Evolutionary conservation across 352 stramenopile species (phyloP).

Genomic region (Phytopythium delawarense): DNA sequence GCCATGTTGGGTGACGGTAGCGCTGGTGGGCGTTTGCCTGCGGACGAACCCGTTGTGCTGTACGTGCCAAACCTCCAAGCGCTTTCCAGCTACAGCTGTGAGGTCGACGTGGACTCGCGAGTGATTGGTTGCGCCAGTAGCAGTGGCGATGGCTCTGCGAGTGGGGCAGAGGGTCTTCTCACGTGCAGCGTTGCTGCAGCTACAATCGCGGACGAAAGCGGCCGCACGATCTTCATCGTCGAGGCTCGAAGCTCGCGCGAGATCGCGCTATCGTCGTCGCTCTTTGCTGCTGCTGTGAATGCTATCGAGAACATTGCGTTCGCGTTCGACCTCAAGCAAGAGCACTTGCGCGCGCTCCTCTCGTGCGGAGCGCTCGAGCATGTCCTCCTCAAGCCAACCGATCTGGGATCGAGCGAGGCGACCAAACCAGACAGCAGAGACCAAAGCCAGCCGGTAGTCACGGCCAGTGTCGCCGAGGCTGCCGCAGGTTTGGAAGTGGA

Average conservation of each 20-base stretch:
- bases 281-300: slow-evolving; percentile 47
- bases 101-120: slow-evolving; percentile 42
- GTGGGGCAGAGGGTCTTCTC: neutral
- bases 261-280: slow-evolving; percentile 40
- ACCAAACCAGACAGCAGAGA: neutral
- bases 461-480: neutral
- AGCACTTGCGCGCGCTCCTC: slow-evolving; percentile 20
- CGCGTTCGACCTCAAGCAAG: slow-evolving; percentile 51
- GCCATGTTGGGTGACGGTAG: neutral
- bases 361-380: slow-evolving; percentile 33
- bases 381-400: slow-evolving; percentile 18
- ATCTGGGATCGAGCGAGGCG: neutral
- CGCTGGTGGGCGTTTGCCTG: slow-evolving; percentile 7
- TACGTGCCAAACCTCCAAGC: slow-evolving; percentile 47
- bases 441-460: neutral
- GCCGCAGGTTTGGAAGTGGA: slow-evolving; percentile 1
- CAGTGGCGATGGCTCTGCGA: neutral
- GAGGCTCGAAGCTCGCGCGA: slow-evolving; percentile 46
- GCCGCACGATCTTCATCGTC: slow-evolving; percentile 50
- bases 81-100: slow-evolving; percentile 29
- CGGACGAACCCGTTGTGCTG: slow-evolving; percentile 15
- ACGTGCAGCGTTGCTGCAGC: slow-evolving; percentile 28
- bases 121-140: slow-evolving; percentile 1
- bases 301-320: slow-evolving; percentile 69
- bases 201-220: slow-evolving; percentile 43